These are phyloP conservation scores for Pseudogymnoascus sp. DNA, from an alignment of 2,329 filamentous ascomycete genomes.

Conservation along the genomic window DNA sequence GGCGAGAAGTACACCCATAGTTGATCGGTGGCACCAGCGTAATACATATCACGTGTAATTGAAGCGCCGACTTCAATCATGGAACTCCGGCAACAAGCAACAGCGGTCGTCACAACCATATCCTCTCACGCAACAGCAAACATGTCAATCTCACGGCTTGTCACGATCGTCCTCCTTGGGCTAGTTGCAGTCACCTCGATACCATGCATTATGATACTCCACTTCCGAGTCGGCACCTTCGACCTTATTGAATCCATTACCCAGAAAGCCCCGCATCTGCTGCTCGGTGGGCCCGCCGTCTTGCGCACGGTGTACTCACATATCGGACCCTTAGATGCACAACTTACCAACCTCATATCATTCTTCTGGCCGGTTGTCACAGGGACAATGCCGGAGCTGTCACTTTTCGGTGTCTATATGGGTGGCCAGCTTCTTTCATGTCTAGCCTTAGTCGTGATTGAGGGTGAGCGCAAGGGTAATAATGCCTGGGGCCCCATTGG, in stretches of 20 bases:
- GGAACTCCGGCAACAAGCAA: not conserved
- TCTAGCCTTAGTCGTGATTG: conserved; percentile 31
- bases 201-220: not conserved
- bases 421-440: conserved; percentile 23
- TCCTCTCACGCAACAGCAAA: not conserved
- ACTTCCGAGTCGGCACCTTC: not conserved
- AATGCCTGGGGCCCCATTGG: conserved; percentile 33
- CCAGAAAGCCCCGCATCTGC: not conserved
- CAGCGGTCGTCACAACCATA: too few species aligned
- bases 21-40: not conserved
- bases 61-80: not conserved
- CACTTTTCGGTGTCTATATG: conserved; percentile 18
- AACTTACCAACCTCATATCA: conserved; percentile 17
- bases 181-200: not conserved
- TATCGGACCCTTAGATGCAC: conserved; percentile 15
- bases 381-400: conserved; percentile 12
- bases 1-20: not conserved
- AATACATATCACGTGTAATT: not conserved
- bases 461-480: conserved; percentile 37
- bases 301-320: not conserved
- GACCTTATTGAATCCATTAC: not conserved
- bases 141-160: not conserved
- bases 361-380: conserved; percentile 23
- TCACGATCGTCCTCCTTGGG: not conserved
- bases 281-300: not conserved